Percentiles rank a stretch among this genome's conserved stretches.
Evolutionary conservation across 805 yeast species (phyloP).

Genomic region (Alloascoidea hylecoeti): DNA sequence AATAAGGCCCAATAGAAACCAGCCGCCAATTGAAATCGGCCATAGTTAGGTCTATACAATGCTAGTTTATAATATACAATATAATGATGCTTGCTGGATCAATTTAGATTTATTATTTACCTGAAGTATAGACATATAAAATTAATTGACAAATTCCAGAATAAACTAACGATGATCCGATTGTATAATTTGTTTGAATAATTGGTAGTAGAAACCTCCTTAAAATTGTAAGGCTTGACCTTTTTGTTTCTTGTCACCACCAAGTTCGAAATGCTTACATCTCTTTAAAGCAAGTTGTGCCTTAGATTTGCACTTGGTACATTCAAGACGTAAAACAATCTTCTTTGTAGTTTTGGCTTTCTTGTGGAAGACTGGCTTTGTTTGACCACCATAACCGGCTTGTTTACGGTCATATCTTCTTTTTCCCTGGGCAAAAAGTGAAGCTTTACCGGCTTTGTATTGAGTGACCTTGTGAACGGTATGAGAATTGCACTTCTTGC

Average conservation of each 20-base stretch:
- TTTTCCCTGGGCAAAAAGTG: conserved; percentile 99
- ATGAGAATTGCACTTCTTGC: conserved; percentile 98
- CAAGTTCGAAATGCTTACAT: conserved; percentile 99
- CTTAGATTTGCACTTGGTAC: conserved; percentile 97
- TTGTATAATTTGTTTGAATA: too few relatives aligned
- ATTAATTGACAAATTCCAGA: background rate
- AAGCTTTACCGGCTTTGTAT: conserved; percentile 99
- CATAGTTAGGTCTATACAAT: too few relatives aligned
- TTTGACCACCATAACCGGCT: conserved; percentile 99
- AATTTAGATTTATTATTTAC: too few relatives aligned
- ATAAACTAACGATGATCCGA: too few relatives aligned
- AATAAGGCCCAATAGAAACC: too few relatives aligned
- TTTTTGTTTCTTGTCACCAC: conserved; percentile 99
- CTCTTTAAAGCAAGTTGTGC: conserved; percentile 96
- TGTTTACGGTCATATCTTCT: conserved; percentile 99
- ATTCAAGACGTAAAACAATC: conserved; percentile 98
- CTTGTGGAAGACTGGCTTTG: conserved; percentile 99
- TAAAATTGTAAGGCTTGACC: conserved; percentile 99
- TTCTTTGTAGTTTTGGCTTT: conserved; percentile 99
- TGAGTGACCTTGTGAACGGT: conserved; percentile 99
- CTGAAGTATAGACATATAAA: too few relatives aligned
- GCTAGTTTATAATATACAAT: too few relatives aligned
- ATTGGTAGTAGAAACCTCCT: too few relatives aligned
- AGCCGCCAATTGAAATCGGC: too few relatives aligned
- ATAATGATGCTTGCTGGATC: too few relatives aligned